phyloP scores from a whole-genome alignment of 441 rosid genomes.

The Biscutella auriculata region DNA sequence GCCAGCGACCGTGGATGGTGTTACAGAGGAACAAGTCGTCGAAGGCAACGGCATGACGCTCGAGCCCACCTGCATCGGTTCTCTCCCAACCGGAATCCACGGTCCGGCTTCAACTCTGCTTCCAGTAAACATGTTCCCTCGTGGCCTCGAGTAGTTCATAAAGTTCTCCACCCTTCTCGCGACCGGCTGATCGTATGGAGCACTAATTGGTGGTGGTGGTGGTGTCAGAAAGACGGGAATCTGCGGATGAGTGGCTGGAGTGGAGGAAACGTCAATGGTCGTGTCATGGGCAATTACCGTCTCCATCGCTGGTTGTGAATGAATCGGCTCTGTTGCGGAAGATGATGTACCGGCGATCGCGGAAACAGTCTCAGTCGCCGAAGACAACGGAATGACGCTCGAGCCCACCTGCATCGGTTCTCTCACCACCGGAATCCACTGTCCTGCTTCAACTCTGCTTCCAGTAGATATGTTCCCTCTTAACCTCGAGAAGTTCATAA shows the following conservation, averaged over 20 bases:
- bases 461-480: background rate
- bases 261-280: background rate
- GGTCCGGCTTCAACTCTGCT: conserved; percentile 1
- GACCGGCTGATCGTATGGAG: background rate
- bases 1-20: too few species aligned
- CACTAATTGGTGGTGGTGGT: background rate
- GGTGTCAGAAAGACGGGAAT: background rate
- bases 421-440: background rate
- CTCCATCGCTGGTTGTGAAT: too few species aligned
- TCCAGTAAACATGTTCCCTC: background rate
- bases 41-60: conserved; percentile 1
- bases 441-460: background rate
- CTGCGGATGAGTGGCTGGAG: background rate
- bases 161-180: conserved; percentile 9
- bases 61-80: conserved; percentile 1
- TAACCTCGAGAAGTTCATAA: conserved; percentile 4
- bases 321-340: too few species aligned
- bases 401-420: conserved; percentile 5
- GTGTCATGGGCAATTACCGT: too few species aligned
- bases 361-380: too few species aligned
- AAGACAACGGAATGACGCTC: background rate
- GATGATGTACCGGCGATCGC: too few species aligned
- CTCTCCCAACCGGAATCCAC: background rate
- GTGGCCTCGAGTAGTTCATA: conserved; percentile 1
- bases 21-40: too few species aligned